Percentiles rank a stretch among this genome's conserved stretches.
Evolutionary conservation across 2,329 filamentous ascomycete genomes (phyloP).

Genomic region (Leptographium galeiforme): DNA sequence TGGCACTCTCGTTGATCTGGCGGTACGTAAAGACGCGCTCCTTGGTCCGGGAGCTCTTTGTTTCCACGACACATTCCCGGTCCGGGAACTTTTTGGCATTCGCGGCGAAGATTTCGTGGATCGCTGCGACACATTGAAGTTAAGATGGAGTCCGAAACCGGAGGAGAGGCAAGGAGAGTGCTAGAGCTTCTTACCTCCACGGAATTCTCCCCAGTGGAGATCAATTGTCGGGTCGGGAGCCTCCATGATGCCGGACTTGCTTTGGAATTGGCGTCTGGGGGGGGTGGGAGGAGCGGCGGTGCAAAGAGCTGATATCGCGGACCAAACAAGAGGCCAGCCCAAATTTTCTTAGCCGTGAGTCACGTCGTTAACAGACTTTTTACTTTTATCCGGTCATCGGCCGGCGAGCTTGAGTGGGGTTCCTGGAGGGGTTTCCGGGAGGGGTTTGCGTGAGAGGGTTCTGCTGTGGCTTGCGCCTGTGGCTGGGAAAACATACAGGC

Average conservation of each 20-base stretch:
- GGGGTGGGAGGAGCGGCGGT: too few relatives aligned
- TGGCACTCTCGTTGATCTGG: constrained; percentile 77
- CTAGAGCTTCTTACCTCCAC: constrained; percentile 6
- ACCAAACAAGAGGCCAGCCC: background rate
- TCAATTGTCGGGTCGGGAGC: constrained; percentile 8
- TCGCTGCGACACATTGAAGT: constrained; percentile 22
- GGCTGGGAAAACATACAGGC: too few relatives aligned
- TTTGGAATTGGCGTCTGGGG: background rate
- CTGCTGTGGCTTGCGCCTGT: too few relatives aligned
- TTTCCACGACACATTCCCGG: constrained; percentile 35
- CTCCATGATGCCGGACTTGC: background rate
- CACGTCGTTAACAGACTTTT: background rate
- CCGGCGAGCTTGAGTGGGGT: background rate
- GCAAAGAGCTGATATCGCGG: background rate
- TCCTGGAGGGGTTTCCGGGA: background rate
- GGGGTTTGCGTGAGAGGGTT: background rate
- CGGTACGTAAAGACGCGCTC: constrained; percentile 65
- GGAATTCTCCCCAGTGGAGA: constrained; percentile 9
- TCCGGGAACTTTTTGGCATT: constrained; percentile 60
- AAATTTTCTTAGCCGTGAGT: background rate
- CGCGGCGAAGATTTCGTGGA: constrained; percentile 54
- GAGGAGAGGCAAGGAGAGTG: background rate
- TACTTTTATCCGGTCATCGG: background rate
- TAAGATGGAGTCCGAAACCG: background rate
- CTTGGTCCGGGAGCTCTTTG: constrained; percentile 30